Conservation (phyloP, 2,329 filamentous ascomycete genomes). For the Colletotrichum lentis region DNA sequence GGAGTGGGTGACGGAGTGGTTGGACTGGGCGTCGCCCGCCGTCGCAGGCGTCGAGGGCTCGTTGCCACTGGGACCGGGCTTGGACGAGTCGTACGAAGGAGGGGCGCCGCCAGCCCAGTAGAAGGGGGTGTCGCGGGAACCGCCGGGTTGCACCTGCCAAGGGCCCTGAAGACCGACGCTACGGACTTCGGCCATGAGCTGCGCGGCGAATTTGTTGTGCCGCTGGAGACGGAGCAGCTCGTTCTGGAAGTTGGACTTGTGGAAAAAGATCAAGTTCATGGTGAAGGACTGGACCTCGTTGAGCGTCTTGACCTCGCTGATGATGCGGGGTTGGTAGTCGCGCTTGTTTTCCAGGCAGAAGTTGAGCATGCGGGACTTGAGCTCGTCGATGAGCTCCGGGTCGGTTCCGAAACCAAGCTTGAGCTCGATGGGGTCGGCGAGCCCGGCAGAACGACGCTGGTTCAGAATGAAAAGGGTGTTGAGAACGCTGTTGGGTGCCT, state of each 20-base stretch:
- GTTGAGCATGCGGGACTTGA: slow-evolving; percentile 81
- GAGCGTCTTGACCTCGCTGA: slow-evolving; percentile 83
- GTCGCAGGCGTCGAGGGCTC: slow-evolving; percentile 34
- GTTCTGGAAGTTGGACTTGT: slow-evolving; percentile 97
- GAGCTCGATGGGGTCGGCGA: slow-evolving; percentile 86
- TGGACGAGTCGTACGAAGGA: slow-evolving; percentile 46
- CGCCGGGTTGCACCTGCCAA: slow-evolving; percentile 66
- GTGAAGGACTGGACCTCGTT: slow-evolving; percentile 85
- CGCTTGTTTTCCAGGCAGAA: slow-evolving; percentile 88
- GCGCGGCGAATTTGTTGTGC: slow-evolving; percentile 93
- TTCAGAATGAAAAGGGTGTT: slow-evolving; percentile 96
- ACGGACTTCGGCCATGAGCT: slow-evolving; percentile 86
- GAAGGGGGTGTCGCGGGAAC: slow-evolving; percentile 73
- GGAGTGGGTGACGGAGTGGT: slow-evolving; percentile 42
- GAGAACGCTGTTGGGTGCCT: slow-evolving; percentile 92
- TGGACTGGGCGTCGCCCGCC: slow-evolving; percentile 28
- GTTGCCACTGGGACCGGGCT: slow-evolving; percentile 33
- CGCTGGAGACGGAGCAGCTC: slow-evolving; percentile 88
- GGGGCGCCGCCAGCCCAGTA: slow-evolving; percentile 56
- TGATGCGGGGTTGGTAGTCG: slow-evolving; percentile 85
- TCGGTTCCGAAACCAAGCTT: slow-evolving; percentile 90
- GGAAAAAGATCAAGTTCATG: slow-evolving; percentile 95
- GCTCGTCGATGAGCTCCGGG: slow-evolving; percentile 79
- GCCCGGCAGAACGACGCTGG: slow-evolving; percentile 85
- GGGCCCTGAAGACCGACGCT: slow-evolving; percentile 87